Conservation (phyloP, 108 stramenopile genomes). For the Skeletonema costatum region DNA sequence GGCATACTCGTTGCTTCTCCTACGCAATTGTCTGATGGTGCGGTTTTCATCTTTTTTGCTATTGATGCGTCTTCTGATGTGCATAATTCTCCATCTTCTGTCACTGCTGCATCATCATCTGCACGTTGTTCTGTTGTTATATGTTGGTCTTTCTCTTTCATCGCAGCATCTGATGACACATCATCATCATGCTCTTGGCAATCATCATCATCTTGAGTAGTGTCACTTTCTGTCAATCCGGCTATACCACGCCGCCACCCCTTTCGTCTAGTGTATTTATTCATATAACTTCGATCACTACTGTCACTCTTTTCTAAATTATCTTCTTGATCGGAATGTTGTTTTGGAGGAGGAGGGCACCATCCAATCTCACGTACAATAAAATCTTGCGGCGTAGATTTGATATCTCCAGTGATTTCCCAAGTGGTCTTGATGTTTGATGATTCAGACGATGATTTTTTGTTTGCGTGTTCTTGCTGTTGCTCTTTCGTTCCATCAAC, state of each 20-base stretch:
- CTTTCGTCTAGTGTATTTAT: not conserved
- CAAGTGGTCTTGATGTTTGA: slow-evolving; percentile 37
- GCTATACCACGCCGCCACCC: slow-evolving; percentile 19
- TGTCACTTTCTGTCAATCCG: not conserved
- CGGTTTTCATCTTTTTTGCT: not conserved
- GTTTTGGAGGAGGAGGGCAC: slow-evolving; percentile 1
- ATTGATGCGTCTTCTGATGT: not conserved
- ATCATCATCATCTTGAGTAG: not conserved
- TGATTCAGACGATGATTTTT: not conserved
- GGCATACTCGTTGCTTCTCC: not conserved
- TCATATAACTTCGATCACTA: slow-evolving; percentile 1
- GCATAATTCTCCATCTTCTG: not conserved
- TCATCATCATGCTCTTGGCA: not conserved
- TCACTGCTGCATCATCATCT: no score
- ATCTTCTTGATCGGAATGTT: not conserved
- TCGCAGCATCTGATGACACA: not conserved
- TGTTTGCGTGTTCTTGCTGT: not conserved
- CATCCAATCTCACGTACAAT: slow-evolving; percentile 76
- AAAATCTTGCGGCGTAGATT: slow-evolving; percentile 76
- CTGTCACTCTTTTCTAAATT: not conserved
- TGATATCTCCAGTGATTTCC: slow-evolving; percentile 75
- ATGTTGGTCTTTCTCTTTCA: not conserved
- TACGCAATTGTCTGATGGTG: not conserved
- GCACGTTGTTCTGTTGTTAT: not conserved
- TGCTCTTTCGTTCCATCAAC: not conserved